Evolutionary conservation across 176 grass and related monocot genomes (phyloP), one percentile per base, ranked within the genome.

Genomic region (Bolboschoenus planiculmis): DNA sequence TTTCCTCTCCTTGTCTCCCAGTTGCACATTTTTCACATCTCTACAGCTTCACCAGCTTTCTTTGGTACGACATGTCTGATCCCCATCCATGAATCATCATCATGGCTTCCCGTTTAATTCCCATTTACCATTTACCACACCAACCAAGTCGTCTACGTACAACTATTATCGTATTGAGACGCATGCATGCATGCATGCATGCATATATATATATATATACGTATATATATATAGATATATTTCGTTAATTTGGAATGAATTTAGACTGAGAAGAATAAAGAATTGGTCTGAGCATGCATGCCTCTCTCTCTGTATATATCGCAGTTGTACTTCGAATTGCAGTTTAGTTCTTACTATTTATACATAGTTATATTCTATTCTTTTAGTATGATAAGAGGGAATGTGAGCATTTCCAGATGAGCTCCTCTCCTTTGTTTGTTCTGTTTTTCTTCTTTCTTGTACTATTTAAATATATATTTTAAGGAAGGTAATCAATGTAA

Each of bases 1-100:
- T 34, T 66, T 36, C 65, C 26, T 44, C 43, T 2, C 7, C 23
- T 47, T 9, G 4, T 5, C 44, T 51, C 47, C 13, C 0, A 10
- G 14, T 51, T 44, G 50, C 71, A 50, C 43, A 75, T 75, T 48
- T n/a, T 75, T 48, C 68, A 73, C 21, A 73, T 73, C n/a, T 73
- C 44, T 50, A 76, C 72, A 5, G 18, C 44, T 76, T 74, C 14
- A 76, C 44, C 72, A 48, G 44, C 44, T 76, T 76, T 76, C 26
- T 76, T 18, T 0, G 7, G 72, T 76, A 51, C 44, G 44, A 30
- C 26, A 76, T 76, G 26, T 51, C 44, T 7, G 43, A 51, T 51
- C 70, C 70, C 70, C 70, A 73, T 46, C 44, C 56, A 58, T 58
- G n/a, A n/a, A n/a, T n/a, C n/a, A n/a, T 5, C 57, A 11, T 62